phyloP scores from a whole-genome alignment of 257 asterid species.

The Ajuga chamaepitys region DNA sequence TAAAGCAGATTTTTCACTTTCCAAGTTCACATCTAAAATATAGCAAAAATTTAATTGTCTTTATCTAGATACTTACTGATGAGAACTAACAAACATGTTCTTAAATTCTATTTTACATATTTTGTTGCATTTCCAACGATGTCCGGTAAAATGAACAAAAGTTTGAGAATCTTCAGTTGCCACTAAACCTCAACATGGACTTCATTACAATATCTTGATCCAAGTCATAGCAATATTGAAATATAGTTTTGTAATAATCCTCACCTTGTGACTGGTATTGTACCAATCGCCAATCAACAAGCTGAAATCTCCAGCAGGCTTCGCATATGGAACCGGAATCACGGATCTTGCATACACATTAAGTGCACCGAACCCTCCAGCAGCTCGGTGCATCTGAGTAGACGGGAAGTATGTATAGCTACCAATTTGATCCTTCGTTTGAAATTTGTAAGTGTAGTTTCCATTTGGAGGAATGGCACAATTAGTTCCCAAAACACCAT shows the following conservation, averaged over 20 bases:
- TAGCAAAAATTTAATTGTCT: no score
- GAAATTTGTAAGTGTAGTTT: conserved; percentile 83
- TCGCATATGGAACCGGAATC: conserved; percentile 80
- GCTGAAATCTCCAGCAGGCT: conserved; percentile 76
- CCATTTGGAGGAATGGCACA: conserved; percentile 77
- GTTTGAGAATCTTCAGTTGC: no score
- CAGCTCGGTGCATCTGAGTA: conserved; percentile 78
- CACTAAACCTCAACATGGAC: no score
- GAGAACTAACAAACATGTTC: not conserved
- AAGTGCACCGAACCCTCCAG: conserved; percentile 86
- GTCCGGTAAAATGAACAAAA: no score
- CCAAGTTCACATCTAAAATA: no score
- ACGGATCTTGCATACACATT: conserved; percentile 79
- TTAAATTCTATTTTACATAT: no score
- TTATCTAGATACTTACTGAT: no score
- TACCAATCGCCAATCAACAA: conserved; percentile 89
- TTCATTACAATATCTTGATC: no score
- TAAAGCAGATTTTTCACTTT: no score
- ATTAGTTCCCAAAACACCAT: conserved; percentile 90
- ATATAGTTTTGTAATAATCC: not conserved
- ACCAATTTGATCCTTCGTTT: conserved; percentile 91
- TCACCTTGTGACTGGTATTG: conserved; percentile 63
- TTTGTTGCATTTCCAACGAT: no score
- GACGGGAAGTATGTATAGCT: conserved; percentile 89
- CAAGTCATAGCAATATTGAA: not conserved